Percentiles rank a stretch among this genome's conserved stretches.
Conservation (phyloP, 768 basidiomycete genomes). For the Termitomyces sp. region DNA sequence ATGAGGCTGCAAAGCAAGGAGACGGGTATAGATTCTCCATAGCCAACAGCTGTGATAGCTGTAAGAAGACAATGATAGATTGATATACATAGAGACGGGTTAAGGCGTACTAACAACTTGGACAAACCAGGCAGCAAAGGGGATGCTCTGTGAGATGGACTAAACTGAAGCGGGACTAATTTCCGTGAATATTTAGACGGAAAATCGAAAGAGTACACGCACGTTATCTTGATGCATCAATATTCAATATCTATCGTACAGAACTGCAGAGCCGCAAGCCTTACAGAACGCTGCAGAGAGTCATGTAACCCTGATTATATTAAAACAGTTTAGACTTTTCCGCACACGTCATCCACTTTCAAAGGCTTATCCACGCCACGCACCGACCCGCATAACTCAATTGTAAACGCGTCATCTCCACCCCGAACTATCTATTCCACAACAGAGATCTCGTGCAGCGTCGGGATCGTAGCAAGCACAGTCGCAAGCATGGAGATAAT, state of each 20-base stretch:
- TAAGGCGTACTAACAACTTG: slow-evolving; percentile 68
- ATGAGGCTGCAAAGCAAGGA: slow-evolving; percentile 81
- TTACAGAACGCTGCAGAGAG: slow-evolving; percentile 66
- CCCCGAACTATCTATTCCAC: slow-evolving; percentile 81
- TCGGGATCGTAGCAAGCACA: slow-evolving; percentile 73
- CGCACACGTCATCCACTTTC: slow-evolving; percentile 67
- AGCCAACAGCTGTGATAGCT: slow-evolving; percentile 42
- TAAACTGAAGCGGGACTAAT: slow-evolving; percentile 75
- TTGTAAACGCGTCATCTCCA: slow-evolving; percentile 81
- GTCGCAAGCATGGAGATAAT: slow-evolving; percentile 71
- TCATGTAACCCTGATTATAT: slow-evolving; percentile 11
- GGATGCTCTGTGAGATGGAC: slow-evolving; percentile 33
- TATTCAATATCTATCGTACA: slow-evolving; percentile 91
- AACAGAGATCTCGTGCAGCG: slow-evolving; percentile 63
- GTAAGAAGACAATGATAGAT: not conserved
- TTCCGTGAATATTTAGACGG: not conserved
- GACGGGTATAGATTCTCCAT: slow-evolving; percentile 87
- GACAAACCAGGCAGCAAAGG: slow-evolving; percentile 64
- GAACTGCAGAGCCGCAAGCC: slow-evolving; percentile 80
- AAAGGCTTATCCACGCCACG: slow-evolving; percentile 61
- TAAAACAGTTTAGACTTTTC: slow-evolving; percentile 3
- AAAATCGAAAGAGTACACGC: slow-evolving; percentile 17
- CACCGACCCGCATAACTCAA: slow-evolving; percentile 65
- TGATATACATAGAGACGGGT: not conserved
- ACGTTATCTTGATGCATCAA: slow-evolving; percentile 82